Evolutionary conservation across 345 rosid species (phyloP).

Genomic region (Aurinia saxatilis): DNA sequence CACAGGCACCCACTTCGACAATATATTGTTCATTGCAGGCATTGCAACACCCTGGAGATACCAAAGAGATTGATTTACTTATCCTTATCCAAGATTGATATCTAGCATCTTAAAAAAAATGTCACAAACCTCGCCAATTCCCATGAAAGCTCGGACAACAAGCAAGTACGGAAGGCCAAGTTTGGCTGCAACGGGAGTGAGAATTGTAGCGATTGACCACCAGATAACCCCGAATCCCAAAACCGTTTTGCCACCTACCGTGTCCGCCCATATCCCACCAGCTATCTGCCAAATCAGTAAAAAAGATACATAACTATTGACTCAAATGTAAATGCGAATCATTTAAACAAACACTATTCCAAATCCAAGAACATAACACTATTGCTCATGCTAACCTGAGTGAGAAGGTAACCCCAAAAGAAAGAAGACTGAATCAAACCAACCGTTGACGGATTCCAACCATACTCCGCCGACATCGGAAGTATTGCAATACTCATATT

Average conservation of each 20-base stretch:
- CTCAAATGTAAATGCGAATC: neutral
- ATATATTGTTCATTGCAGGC: conserved; percentile 97
- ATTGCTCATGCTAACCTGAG: conserved; percentile 46
- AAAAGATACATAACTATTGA: neutral
- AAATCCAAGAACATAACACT: neutral
- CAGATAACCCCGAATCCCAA: conserved; percentile 87
- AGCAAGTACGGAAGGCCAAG: conserved; percentile 82
- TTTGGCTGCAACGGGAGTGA: conserved; percentile 88
- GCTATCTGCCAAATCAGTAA: conserved; percentile 50
- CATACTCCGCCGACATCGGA: conserved; percentile 92
- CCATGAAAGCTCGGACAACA: conserved; percentile 88
- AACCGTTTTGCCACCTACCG: conserved; percentile 77
- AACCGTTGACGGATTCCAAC: conserved; percentile 83
- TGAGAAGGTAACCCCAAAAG: conserved; percentile 96
- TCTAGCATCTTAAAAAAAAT: neutral
- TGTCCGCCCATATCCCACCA: conserved; percentile 97
- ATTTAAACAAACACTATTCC: neutral
- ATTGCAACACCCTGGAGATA: conserved; percentile 85
- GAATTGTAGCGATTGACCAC: conserved; percentile 89
- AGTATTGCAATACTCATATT: conserved; percentile 98
- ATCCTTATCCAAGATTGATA: neutral
- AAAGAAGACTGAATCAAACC: conserved; percentile 94
- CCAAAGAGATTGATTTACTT: neutral
- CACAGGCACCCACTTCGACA: conserved; percentile 92
- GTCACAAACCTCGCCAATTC: conserved; percentile 75